Evolutionary conservation across 306 rosid genomes (phyloP).

Genomic region (Cajanus cajan): DNA sequence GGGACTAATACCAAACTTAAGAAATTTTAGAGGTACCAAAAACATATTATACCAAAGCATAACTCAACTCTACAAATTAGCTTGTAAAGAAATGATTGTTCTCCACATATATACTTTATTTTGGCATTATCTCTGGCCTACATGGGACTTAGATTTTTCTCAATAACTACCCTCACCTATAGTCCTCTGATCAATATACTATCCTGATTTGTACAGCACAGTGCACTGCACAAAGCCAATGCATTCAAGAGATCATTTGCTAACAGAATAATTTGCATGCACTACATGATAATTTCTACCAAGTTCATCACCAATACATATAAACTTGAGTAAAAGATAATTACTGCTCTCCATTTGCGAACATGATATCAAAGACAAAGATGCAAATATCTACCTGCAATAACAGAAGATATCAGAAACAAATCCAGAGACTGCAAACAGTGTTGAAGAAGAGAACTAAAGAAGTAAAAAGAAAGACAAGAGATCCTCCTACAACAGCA

Average conservation of each 20-base stretch:
- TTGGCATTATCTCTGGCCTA: too few relatives aligned
- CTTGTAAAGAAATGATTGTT: too few relatives aligned
- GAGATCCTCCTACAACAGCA: neutral
- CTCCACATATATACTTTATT: too few relatives aligned
- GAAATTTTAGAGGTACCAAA: too few relatives aligned
- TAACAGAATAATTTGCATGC: slow-evolving; percentile 1
- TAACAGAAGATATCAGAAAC: slow-evolving; percentile 33
- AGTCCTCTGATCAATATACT: neutral
- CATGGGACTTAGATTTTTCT: too few relatives aligned
- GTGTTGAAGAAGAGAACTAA: neutral
- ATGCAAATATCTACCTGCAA: slow-evolving; percentile 84
- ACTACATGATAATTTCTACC: slow-evolving; percentile 23
- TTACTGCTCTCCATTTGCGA: slow-evolving; percentile 83
- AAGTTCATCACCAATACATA: slow-evolving; percentile 16
- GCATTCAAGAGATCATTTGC: slow-evolving; percentile 20
- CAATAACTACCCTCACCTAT: neutral
- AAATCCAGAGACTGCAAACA: slow-evolving; percentile 22
- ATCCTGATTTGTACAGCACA: neutral
- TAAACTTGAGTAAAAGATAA: slow-evolving; percentile 23
- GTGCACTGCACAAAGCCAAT: slow-evolving; percentile 7
- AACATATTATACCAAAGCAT: too few relatives aligned
- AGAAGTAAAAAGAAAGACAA: slow-evolving; percentile 3
- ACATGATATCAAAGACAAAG: slow-evolving; percentile 88
- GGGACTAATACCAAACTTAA: too few relatives aligned
- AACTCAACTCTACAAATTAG: too few relatives aligned